Percentiles rank a stretch among this genome's conserved stretches.
Conservation (phyloP, 495 filamentous ascomycete species). For the Letharia columbiana region DNA sequence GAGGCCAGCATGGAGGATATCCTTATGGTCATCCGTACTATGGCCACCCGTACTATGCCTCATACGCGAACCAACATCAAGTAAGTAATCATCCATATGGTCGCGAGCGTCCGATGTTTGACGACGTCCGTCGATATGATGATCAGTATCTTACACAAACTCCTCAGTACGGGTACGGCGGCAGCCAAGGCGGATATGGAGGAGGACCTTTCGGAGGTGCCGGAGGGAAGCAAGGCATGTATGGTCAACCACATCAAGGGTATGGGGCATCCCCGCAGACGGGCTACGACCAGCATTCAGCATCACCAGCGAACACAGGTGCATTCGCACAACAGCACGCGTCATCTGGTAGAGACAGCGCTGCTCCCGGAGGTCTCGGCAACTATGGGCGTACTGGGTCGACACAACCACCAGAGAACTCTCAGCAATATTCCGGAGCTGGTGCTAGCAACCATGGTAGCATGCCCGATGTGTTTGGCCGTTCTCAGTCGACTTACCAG, state of each 20-base stretch:
- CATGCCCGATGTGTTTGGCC: slow-evolving; percentile 71
- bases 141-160: slow-evolving; percentile 47
- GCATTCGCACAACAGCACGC: slow-evolving; percentile 55
- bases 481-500: slow-evolving; percentile 57
- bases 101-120: slow-evolving; percentile 47
- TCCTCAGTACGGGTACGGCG: slow-evolving; percentile 57
- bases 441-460: slow-evolving; percentile 57
- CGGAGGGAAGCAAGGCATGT: slow-evolving; percentile 57
- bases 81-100: slow-evolving; percentile 46
- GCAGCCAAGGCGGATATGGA: slow-evolving; percentile 65
- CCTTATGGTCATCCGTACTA: slow-evolving; percentile 74
- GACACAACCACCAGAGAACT: slow-evolving; percentile 59
- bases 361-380: slow-evolving; percentile 44
- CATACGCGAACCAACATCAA: slow-evolving; percentile 59
- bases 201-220: slow-evolving; percentile 30
- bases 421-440: slow-evolving; percentile 46
- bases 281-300: slow-evolving; percentile 65
- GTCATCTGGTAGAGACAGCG: slow-evolving; percentile 58
- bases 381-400: slow-evolving; percentile 73
- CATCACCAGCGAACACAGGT: slow-evolving; percentile 63
- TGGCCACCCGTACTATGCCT: slow-evolving; percentile 65
- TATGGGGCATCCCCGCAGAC: slow-evolving; percentile 64
- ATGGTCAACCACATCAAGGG: slow-evolving; percentile 65
- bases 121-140: slow-evolving; percentile 48
- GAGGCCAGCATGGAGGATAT: slow-evolving; percentile 46